A percentile compares a stretch with the other conserved stretches of the same genome.
Evolutionary conservation across 331 rosid genomes (phyloP).

Genomic region (Saraca asoca): DNA sequence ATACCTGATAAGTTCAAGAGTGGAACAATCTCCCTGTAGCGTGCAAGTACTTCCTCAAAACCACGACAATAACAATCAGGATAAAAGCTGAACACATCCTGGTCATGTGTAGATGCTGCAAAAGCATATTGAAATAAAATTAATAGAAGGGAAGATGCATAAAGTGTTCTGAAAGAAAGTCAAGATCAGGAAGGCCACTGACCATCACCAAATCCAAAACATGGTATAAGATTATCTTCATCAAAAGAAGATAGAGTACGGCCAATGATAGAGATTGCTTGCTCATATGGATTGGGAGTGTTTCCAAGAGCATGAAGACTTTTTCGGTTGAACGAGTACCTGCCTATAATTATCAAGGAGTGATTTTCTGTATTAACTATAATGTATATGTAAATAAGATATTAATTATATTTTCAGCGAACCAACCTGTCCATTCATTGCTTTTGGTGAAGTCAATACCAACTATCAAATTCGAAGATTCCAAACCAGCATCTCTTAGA

Average conservation of each 20-base stretch:
- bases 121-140: slow-evolving; percentile 25
- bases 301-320: slow-evolving; percentile 77
- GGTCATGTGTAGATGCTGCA: slow-evolving; percentile 81
- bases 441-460: slow-evolving; percentile 97
- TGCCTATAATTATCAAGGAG: slow-evolving; percentile 59
- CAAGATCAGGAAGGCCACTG: slow-evolving; percentile 36
- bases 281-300: slow-evolving; percentile 86
- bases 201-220: slow-evolving; percentile 97
- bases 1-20: slow-evolving; percentile 74
- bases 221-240: slow-evolving; percentile 93
- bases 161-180: slow-evolving; percentile 19
- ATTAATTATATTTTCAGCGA: slow-evolving; percentile 7
- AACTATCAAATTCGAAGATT: slow-evolving; percentile 88
- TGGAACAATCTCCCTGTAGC: slow-evolving; percentile 84
- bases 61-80: slow-evolving; percentile 65
- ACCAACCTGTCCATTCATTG: slow-evolving; percentile 96
- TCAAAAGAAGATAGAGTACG: slow-evolving; percentile 84
- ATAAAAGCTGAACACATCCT: slow-evolving; percentile 69
- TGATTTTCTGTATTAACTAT: slow-evolving; percentile 19
- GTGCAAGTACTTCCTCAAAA: slow-evolving; percentile 80
- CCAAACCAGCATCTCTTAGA: slow-evolving; percentile 91
- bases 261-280: slow-evolving; percentile 91
- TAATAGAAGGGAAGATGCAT: slow-evolving; percentile 32
- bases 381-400: not conserved
- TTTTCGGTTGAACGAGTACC: slow-evolving; percentile 65